These are phyloP conservation scores for Tricholoma furcatifolium DNA, from an alignment of 768 basidiomycete genomes.

Conservation along the genomic window DNA sequence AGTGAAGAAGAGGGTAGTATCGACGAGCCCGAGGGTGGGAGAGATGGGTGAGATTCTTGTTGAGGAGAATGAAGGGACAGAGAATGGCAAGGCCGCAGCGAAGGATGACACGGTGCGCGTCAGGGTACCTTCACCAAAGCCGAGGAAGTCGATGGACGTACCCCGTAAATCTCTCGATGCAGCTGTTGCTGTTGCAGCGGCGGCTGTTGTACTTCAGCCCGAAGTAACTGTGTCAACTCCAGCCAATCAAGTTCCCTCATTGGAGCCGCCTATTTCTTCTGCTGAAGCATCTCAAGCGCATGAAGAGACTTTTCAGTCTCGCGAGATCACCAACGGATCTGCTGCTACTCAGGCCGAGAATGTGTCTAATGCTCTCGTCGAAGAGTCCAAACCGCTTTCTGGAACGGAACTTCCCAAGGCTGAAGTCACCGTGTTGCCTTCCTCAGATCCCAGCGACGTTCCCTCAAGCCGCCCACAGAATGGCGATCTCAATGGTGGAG, in stretches of 20 bases:
- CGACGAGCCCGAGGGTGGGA: constrained; percentile 43
- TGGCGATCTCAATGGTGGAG: background rate
- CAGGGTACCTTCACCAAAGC: constrained; percentile 28
- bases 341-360: background rate
- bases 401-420: constrained; percentile 1
- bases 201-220: constrained; percentile 8
- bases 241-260: too few species aligned
- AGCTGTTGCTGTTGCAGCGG: constrained; percentile 11
- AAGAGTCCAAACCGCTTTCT: background rate
- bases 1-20: constrained; percentile 21
- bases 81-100: constrained; percentile 5
- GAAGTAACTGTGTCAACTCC: too few species aligned
- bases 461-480: background rate
- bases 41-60: constrained; percentile 71
- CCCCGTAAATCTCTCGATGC: constrained; percentile 19
- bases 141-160: constrained; percentile 28
- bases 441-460: background rate
- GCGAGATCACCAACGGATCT: background rate
- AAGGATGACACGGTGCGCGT: constrained; percentile 21
- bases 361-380: background rate
- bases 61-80: constrained; percentile 43
- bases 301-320: background rate
- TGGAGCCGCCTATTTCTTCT: constrained; percentile 5
- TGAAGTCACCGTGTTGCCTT: background rate
- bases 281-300: background rate